A percentile compares a stretch with the other conserved stretches of the same genome.
Conservation (phyloP, 78 protist species). For the Dictyostelium firmibasis region DNA sequence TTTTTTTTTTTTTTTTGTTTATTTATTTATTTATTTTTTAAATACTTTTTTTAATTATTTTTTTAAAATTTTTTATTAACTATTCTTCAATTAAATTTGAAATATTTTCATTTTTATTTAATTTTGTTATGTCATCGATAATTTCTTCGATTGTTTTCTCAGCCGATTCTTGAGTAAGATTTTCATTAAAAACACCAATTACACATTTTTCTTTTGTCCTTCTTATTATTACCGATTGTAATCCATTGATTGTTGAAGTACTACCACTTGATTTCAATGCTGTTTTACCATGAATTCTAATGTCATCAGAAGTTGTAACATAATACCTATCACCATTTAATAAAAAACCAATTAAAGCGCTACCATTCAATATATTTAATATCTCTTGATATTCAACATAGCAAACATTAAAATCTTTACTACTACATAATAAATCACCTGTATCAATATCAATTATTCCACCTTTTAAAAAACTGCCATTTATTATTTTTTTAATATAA, state of each 20-base stretch:
- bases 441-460: neutral
- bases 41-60: neutral
- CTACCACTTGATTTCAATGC: neutral
- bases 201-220: neutral
- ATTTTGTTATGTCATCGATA: neutral
- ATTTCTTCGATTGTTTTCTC: neutral
- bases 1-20: neutral
- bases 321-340: neutral
- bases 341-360: neutral
- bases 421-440: neutral
- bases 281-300: neutral
- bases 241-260: neutral
- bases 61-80: neutral
- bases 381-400: neutral
- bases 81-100: neutral
- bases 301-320: neutral
- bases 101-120: neutral
- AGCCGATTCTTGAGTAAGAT: neutral
- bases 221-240: neutral
- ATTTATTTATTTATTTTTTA: neutral
- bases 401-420: neutral
- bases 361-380: neutral
- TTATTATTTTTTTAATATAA: neutral
- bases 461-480: neutral
- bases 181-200: neutral